Base-by-base conservation (phyloP, 192 early-diverging fungal genomes). In the Lobosporangium transversale region DNA sequence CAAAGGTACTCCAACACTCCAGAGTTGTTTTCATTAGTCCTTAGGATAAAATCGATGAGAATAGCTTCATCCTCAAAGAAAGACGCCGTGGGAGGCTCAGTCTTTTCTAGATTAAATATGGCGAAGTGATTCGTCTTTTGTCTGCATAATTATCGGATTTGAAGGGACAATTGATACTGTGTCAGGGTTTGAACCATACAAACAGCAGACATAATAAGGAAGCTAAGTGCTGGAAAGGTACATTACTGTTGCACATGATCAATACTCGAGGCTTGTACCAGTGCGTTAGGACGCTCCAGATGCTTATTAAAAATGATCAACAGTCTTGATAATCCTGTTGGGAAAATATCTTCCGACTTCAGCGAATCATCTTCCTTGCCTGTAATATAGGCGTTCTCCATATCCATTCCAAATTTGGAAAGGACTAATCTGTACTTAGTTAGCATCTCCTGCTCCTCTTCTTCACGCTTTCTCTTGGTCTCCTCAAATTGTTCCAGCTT, bases 401-500 rank as follows among this genome's bases (percentile, higher is more conserved):
- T 55, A 62, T 76, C 64, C 64, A 76, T 35, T 17, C 73, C 73
- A 52, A 76, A 76, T 48, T 57, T 76, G 18, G 73, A 76, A 17
- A 76, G 59, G 3, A 67, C 65, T 24, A 76, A 43, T 31, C 58
- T 53, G 45, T 76, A 76, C 45, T 76, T 76, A 14, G 73, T 58
- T n/a, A 76, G 23, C 8, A 67, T 76, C 27, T 67, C 73, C 18
- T 57, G 58, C 30, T 76, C 73, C n/a, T 76, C 73, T 30, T 76
- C 73, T 36, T 76, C 63, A 35, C 73, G 73, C 31, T 76, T 66
- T 47, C 66, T 61, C 24, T 76, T 76, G 4, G 73, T 76, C 4
- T 67, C 73, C n/a, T 76, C 73, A 32, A 76, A 76, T 27, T 76
- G 73, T 20, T 76, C 73, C 37, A 76, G 37, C 43, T 76, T 76